Base-by-base conservation (phyloP, 192 early-diverging fungal species). In the Thoreauomyces humboldtii region DNA sequence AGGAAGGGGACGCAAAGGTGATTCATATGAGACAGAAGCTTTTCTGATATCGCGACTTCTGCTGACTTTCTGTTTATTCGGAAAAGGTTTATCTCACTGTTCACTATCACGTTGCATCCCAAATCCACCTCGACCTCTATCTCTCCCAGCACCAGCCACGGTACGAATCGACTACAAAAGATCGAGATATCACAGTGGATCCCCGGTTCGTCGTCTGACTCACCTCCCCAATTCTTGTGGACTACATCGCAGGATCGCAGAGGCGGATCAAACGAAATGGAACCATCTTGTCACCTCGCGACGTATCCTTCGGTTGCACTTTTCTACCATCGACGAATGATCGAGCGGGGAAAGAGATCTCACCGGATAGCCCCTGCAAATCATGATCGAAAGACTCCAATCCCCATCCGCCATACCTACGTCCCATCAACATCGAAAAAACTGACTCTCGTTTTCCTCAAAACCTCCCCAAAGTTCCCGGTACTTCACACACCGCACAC, bases 91-190 rank as follows among this genome's bases (percentile, higher is more conserved):
- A 79, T 66, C 33, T 73, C 21, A 69, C 71, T 15, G 73, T 79
- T 7, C 77, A 79, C 51, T 79, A 79, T 45, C 77, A 75, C 57
- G 74, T 79, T 48, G 70, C 59, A 4, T 64, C 59, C 15, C 70
- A 74, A 58, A 28, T 47, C 15, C 61, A 79, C 45, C 63, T 79
- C 19, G 66, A 79, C 46, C 25, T 22, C 35, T 79, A 79, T 42
- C 64, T 79, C 25, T 51, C 53, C 14, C 33, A 33, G 15, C 58
- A 72, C 36, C 77, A 79, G 53, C 48, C 41, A 46, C 45, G 58
- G 66, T 67, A 50, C 1, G 56, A n/a, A n/a, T n/a, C n/a, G n/a
- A n/a, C n/a, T n/a, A n/a, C n/a, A n/a, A n/a, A n/a, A n/a, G n/a
- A 15, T 56, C 14, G 27, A 6, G 21, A 12, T 12, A 11, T 15